Conservation (phyloP, 345 rosid genomes). For the Nephelium lappaceum region DNA sequence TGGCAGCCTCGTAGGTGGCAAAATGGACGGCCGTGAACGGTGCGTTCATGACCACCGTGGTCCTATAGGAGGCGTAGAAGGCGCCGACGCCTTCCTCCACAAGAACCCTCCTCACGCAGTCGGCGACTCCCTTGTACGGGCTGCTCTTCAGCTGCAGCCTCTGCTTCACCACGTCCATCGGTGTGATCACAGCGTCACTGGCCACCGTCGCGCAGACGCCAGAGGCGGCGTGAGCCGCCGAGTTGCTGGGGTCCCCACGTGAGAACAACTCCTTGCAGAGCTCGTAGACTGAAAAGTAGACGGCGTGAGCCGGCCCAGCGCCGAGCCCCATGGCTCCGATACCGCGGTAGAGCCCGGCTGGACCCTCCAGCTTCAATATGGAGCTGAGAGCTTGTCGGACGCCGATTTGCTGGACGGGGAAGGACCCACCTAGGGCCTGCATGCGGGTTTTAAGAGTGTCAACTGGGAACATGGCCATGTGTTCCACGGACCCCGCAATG, state of each 20-base stretch:
- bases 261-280: slow-evolving; percentile 54
- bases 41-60: slow-evolving; percentile 77
- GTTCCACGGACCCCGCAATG: slow-evolving; percentile 89
- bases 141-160: slow-evolving; percentile 56
- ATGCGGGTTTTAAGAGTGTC: slow-evolving; percentile 81
- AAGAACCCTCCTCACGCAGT: slow-evolving; percentile 57
- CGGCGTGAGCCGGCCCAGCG: slow-evolving; percentile 86
- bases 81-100: slow-evolving; percentile 61
- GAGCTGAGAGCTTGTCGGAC: slow-evolving; percentile 57
- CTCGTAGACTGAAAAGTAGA: slow-evolving; percentile 73
- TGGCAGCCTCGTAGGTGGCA: slow-evolving; percentile 66
- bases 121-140: slow-evolving; percentile 61
- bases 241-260: slow-evolving; percentile 46
- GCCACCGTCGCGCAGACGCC: slow-evolving; percentile 69
- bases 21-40: slow-evolving; percentile 75
- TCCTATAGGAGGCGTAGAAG: slow-evolving; percentile 63
- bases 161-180: slow-evolving; percentile 87
- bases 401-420: slow-evolving; percentile 45
- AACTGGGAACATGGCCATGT: slow-evolving; percentile 86
- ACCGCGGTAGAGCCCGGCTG: slow-evolving; percentile 63
- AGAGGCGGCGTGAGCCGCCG: slow-evolving; percentile 59
- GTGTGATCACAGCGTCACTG: slow-evolving; percentile 71
- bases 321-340: slow-evolving; percentile 81
- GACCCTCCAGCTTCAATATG: slow-evolving; percentile 55
- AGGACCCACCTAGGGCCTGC: slow-evolving; percentile 62